Percentiles rank a stretch among this genome's conserved stretches.
These are phyloP conservation scores for Alternaria arborescens DNA, from an alignment of 2,329 filamentous ascomycete species.

Conservation along the genomic window DNA sequence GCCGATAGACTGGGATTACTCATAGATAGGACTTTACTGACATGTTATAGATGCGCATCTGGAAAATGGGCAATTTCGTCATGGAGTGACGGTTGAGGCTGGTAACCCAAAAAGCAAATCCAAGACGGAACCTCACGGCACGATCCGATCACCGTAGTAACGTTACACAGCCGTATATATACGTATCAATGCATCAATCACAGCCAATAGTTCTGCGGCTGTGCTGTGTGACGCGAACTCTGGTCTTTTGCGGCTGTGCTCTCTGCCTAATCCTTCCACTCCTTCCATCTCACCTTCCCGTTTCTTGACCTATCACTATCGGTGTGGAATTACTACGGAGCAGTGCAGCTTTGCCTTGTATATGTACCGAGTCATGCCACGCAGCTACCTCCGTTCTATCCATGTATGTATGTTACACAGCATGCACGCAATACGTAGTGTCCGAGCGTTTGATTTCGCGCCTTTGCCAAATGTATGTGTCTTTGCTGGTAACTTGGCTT, in stretches of 20 bases:
- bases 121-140: background rate
- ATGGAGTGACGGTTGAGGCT: background rate
- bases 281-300: background rate
- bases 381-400: slow-evolving; percentile 3
- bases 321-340: slow-evolving; percentile 9
- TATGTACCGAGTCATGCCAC: slow-evolving; percentile 14
- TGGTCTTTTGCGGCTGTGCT: slow-evolving; percentile 12
- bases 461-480: background rate
- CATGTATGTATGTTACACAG: slow-evolving; percentile 16
- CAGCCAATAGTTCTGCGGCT: slow-evolving; percentile 8
- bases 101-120: background rate
- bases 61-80: background rate
- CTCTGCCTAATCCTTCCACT: background rate
- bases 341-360: slow-evolving; percentile 3
- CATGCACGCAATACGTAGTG: slow-evolving; percentile 15
- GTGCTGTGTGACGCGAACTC: slow-evolving; percentile 9
- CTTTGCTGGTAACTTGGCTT: background rate
- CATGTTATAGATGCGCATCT: background rate
- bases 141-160: slow-evolving; percentile 4
- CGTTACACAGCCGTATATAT: background rate
- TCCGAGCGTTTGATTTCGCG: slow-evolving; percentile 2
- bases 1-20: background rate
- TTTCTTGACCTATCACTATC: slow-evolving; percentile 4
- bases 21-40: background rate
- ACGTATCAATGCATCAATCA: background rate